Evolutionary conservation across 2,329 filamentous ascomycete species (phyloP).

Genomic region (Rhynchosporium agropyri): DNA sequence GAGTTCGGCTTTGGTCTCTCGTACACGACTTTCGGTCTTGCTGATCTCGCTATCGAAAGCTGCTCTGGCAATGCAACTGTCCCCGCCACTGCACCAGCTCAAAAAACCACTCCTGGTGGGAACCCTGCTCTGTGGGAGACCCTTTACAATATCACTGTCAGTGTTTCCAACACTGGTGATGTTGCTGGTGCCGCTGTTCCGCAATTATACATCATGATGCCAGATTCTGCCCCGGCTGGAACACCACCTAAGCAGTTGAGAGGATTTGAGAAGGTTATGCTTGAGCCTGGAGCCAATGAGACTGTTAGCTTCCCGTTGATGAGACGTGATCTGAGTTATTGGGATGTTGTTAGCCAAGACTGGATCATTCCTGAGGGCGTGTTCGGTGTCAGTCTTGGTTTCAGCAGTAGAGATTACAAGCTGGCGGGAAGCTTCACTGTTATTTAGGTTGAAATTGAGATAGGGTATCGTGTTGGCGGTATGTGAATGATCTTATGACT

Average conservation of each 20-base stretch:
- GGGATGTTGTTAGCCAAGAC: slow-evolving; percentile 59
- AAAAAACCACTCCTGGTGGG: slow-evolving; percentile 28
- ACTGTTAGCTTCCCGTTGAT: slow-evolving; percentile 56
- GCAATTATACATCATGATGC: slow-evolving; percentile 57
- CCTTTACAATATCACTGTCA: slow-evolving; percentile 56
- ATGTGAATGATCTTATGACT: slow-evolving; percentile 8
- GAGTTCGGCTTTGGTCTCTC: slow-evolving; percentile 57
- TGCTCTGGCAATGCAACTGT: neutral
- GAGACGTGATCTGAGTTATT: slow-evolving; percentile 64
- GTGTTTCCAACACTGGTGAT: slow-evolving; percentile 64
- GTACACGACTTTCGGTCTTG: slow-evolving; percentile 76
- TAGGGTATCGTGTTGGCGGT: neutral
- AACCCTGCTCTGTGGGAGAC: slow-evolving; percentile 30
- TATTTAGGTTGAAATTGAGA: neutral
- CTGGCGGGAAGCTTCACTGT: neutral
- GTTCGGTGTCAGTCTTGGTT: slow-evolving; percentile 45
- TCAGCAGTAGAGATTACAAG: slow-evolving; percentile 33
- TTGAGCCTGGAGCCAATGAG: slow-evolving; percentile 52
- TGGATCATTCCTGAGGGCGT: slow-evolving; percentile 57
- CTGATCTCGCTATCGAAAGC: slow-evolving; percentile 49
- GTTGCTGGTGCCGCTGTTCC: slow-evolving; percentile 65
- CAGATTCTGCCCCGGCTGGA: slow-evolving; percentile 27
- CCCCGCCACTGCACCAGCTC: slow-evolving; percentile 16
- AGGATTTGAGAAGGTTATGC: slow-evolving; percentile 62
- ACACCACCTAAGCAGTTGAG: slow-evolving; percentile 56